Evolutionary conservation across 768 basidiomycete species (phyloP), one percentile per base, ranked within the genome.

Genomic region (Naganishia antarctica): DNA sequence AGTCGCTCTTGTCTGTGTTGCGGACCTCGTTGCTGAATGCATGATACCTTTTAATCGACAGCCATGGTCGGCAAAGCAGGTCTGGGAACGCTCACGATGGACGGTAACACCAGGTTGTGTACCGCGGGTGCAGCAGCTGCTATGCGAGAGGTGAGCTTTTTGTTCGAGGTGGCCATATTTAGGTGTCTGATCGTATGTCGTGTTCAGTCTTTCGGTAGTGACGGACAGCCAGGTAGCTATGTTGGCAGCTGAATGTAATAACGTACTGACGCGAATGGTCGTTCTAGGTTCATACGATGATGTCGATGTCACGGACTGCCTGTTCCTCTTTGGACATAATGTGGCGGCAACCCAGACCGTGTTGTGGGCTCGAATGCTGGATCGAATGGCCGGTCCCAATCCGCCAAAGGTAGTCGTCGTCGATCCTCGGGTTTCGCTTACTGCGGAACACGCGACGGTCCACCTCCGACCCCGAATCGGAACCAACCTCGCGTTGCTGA

Each of bases 21-120:
- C n/a, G n/a, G n/a, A n/a, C 9, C 28, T 34, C 50, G 9, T 9
- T 7, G 21, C 13, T 28, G 15, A 13, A 16, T 32, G 18, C 40
- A 25, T 21, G 34, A 5, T 3, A 44, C n/a, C 37, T n/a, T 34
- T 41, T n/a, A 25, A 16, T 25, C 23, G 23, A n/a, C n/a, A 57
- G 62, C 70, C 13, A 60, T 70, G 51, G 57, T 70, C 29, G 70
- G 70, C 15, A 70, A 70, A 31, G 70, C 44, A 15, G 61, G 37
- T 9, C 29, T 49, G 59, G 64, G 64, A 3, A 70, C 69, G 16
- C 63, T 70, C 1, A 68, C 68, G 40, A 70, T 70, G 70, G 70
- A 70, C 61, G 70, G 70, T 3, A 70, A 70, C 46, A 70, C 70
- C 4, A 59, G 70, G 18, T 63, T 70, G 5, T 70, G 70, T 44